Evolutionary conservation across 108 stramenopile species (phyloP).

Genomic region (Nitzschia putrida): DNA sequence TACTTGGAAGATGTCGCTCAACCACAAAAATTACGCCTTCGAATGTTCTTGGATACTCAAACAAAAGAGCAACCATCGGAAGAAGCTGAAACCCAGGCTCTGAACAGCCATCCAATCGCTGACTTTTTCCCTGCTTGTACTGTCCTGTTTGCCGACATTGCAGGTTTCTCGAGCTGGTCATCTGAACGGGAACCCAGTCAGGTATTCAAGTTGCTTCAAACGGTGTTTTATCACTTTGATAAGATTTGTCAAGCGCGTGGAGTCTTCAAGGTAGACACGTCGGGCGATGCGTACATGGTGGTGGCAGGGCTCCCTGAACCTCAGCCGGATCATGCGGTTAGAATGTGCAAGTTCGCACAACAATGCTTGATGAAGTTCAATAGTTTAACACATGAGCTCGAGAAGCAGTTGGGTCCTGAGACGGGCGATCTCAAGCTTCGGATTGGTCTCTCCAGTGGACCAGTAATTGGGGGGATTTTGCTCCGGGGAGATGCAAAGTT

Average conservation of each 20-base stretch:
- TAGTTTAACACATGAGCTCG: not conserved
- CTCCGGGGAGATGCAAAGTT: constrained; percentile 9
- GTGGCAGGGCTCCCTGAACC: constrained; percentile 15
- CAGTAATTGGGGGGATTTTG: constrained; percentile 9
- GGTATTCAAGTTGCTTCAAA: constrained; percentile 15
- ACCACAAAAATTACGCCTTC: constrained; percentile 14
- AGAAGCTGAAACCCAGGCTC: constrained; percentile 3
- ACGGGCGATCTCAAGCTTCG: constrained; percentile 3
- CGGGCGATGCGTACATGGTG: constrained; percentile 8
- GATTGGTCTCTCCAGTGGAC: constrained; percentile 15
- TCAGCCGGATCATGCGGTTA: constrained; percentile 8
- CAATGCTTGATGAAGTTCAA: constrained; percentile 2
- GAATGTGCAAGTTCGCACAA: constrained; percentile 19
- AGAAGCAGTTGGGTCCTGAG: constrained; percentile 11
- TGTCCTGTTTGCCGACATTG: constrained; percentile 14
- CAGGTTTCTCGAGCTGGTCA: constrained; percentile 9
- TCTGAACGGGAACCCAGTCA: constrained; percentile 17
- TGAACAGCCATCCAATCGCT: constrained; percentile 20
- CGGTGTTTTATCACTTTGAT: constrained; percentile 14
- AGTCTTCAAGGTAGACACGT: constrained; percentile 19
- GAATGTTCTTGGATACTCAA: constrained; percentile 16
- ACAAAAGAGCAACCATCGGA: not conserved
- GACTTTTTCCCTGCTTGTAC: constrained; percentile 39
- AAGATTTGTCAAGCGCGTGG: not conserved
- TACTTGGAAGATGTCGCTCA: constrained; percentile 19